Evolutionary conservation across 331 rosid genomes (phyloP), one percentile per base, ranked within the genome.

Genomic region (Saraca asoca): DNA sequence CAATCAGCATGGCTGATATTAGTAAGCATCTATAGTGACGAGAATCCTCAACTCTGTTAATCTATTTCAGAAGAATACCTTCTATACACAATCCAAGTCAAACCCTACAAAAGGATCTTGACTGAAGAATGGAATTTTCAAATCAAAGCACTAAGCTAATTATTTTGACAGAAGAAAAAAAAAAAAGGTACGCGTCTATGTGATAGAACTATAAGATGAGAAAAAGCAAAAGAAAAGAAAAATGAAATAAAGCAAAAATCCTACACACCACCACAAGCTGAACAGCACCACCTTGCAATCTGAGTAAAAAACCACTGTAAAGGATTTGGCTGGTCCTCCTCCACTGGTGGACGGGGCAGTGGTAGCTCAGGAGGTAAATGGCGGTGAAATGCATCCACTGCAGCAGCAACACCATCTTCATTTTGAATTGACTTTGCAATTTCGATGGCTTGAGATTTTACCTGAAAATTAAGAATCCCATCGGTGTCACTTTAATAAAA

Each of bases 331-430:
- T 55, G 57, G 20, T 75, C 95, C 39, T 78, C 86, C 18, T 84
- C 96, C 37, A 55, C 78, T 5, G 76, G 77, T 37, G 88, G 78
- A 63, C 68, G 50, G 53, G 91, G 95, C 74, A 88, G 42, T 1
- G 98, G 98, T 44, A 90, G 60, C 80, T 85, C 97, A 8, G 80
- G 58, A 9, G 97, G 97, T 44, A 94, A 78, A 41, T 90, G 98
- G 46, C 89, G 87, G 64, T 90, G 97, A 73, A 94, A 94, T 13
- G 97, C 95, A 56, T 86, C 79, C 9, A 94, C 98, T 2, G 98
- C 97, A 12, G 86, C 86, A 0, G 90, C 95, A 66, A 90, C 97
- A 11, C 98, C 98, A 7, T 94, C 97, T 79, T 94, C 98, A 8
- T 82, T 88, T 75, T 83, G 90, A 29, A 93, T 79, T 84, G 87